Base-by-base conservation (phyloP, 306 rosid genomes). In the Leucaena leucocephala region DNA sequence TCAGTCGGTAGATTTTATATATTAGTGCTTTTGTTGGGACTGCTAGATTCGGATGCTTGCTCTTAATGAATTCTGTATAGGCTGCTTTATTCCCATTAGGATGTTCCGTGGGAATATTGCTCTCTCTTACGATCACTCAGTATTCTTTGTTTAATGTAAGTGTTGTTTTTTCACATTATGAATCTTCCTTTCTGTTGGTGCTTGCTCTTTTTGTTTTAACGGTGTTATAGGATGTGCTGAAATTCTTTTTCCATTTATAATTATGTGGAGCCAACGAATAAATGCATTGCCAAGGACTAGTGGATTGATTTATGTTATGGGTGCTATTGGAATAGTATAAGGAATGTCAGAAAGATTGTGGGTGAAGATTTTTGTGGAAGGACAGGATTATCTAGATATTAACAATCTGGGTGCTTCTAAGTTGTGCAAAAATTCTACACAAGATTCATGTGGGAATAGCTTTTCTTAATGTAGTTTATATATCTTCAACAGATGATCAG, bases 41-140 rank as follows among this genome's bases (percentile, higher is more conserved):
- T 87, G 76, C 71, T 76, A 74, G 96, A 85, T 93, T 95, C 92
- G 83, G 93, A 95, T 93, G 90, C 98, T 88, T 86, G 83, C 80
- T 82, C 83, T 80, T 80, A 78, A 81, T 81, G 78, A 74, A 86
- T 77, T 88, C 78, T 87, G 81, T 82, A 85, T 82, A 80, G 88
- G 84, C 74, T 88, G 76, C 91, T 91, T 88, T 91, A 92, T 92
- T 87, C 85, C 78, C 63, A 72, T 71, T 78, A 66, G 15, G 19
- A 71, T 78, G 38, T 82, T 80, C 79, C 48, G 57, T 71, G 78
- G 85, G 91, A 88, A 87, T 92, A 87, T 86, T 86, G 43, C 85
- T 84, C 83, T 82, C 80, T 72, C 73, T 68, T 57, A 62, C 76
- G 82, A 86, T 82, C 72, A 79, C 73, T 86, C 71, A 77, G 79